Conservation (phyloP, 768 basidiomycete genomes). For the Sporobolomyces roseus region DNA sequence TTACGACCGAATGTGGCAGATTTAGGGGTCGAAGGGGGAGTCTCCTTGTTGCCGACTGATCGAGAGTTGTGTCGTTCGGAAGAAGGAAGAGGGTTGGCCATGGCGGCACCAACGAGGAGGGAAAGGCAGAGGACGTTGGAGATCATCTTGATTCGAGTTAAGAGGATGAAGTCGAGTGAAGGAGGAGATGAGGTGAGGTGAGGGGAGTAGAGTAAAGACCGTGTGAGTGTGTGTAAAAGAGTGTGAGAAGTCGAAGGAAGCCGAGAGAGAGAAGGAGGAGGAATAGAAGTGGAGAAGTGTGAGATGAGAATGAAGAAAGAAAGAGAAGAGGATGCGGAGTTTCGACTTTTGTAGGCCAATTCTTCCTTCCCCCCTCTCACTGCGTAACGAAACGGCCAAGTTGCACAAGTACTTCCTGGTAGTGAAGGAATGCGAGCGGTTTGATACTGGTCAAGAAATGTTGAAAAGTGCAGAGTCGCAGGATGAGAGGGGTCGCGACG, state of each 20-base stretch:
- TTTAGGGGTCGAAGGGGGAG: constrained; percentile 9
- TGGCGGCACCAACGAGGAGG: constrained; percentile 12
- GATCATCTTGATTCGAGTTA: constrained; percentile 4
- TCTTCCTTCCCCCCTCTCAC: not conserved
- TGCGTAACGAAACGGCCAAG: constrained; percentile 12
- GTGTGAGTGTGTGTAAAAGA: constrained; percentile 17
- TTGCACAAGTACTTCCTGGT: not conserved
- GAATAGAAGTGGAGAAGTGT: constrained; percentile 4
- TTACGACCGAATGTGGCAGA: constrained; percentile 2
- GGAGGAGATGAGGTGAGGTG: not conserved
- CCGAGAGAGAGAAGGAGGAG: not conserved
- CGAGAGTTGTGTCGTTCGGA: constrained; percentile 14
- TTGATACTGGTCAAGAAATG: not conserved
- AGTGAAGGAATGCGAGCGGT: not conserved
- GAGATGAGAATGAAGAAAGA: constrained; percentile 4
- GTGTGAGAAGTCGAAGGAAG: constrained; percentile 8
- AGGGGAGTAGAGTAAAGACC: constrained; percentile 2
- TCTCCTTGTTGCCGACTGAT: constrained; percentile 8
- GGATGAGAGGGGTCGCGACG: constrained; percentile 4
- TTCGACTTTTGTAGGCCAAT: constrained; percentile 3
- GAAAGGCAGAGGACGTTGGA: constrained; percentile 24
- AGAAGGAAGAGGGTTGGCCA: constrained; percentile 9
- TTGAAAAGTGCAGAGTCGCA: constrained; percentile 10
- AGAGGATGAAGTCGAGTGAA: not conserved
- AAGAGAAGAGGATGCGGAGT: not conserved